Evolutionary conservation across 805 yeast genomes (phyloP).

Genomic region (Ogataea pini): DNA sequence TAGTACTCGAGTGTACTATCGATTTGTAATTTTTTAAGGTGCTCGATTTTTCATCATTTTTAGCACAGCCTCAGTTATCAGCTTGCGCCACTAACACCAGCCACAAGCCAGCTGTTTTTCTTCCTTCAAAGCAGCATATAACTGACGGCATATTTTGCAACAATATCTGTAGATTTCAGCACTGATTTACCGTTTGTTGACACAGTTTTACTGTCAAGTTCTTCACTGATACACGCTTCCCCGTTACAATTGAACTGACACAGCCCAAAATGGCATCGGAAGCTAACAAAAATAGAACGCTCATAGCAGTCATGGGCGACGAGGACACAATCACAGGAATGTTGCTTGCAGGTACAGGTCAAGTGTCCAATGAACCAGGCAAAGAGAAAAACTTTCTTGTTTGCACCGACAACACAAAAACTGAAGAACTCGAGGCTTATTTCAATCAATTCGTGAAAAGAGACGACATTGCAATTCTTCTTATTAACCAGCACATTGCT

Average conservation of each 20-base stretch:
- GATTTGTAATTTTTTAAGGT: no score
- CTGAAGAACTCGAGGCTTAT: conserved; percentile 70
- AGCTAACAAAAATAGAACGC: conserved; percentile 58
- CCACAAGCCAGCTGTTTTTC: neutral
- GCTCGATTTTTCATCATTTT: no score
- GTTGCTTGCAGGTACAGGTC: conserved; percentile 93
- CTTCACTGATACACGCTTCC: neutral
- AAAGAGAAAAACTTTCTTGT: conserved; percentile 76
- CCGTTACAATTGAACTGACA: neutral
- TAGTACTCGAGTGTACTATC: neutral
- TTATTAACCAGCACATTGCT: conserved; percentile 94
- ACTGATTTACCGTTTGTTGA: neutral
- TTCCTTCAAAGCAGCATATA: neutral
- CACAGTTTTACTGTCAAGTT: neutral
- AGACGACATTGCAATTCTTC: conserved; percentile 87
- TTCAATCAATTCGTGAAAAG: conserved; percentile 78
- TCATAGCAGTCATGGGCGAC: conserved; percentile 94
- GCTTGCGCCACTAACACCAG: no score
- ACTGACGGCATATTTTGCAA: neutral
- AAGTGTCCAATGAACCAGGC: conserved; percentile 62
- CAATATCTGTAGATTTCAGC: neutral
- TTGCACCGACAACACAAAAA: conserved; percentile 76
- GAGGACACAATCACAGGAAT: conserved; percentile 97
- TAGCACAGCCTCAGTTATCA: no score
- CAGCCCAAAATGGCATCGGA: conserved; percentile 17